These are phyloP conservation scores for Bryum argenteum DNA, from an alignment of 225 moss, liverwort and hornwort species.

Conservation along the genomic window DNA sequence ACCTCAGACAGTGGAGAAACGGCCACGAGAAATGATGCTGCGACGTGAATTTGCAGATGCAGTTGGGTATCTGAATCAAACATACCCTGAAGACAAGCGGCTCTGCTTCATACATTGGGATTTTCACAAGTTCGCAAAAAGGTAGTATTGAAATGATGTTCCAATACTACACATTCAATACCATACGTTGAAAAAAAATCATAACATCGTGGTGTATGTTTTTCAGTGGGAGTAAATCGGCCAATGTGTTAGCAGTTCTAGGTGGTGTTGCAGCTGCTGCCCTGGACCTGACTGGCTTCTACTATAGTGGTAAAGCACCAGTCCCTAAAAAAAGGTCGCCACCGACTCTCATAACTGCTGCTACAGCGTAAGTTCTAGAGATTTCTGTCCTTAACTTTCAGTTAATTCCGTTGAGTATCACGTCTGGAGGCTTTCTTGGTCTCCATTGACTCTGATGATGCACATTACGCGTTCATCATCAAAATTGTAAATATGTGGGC, in stretches of 20 bases:
- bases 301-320: constrained; percentile 81
- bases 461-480: background rate
- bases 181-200: constrained; percentile 5
- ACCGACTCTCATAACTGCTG: constrained; percentile 57
- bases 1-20: constrained; percentile 88
- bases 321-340: constrained; percentile 59
- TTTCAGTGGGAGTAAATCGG: constrained; percentile 78
- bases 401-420: background rate
- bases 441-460: background rate
- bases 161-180: background rate
- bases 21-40: constrained; percentile 98
- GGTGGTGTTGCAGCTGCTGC: constrained; percentile 88
- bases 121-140: constrained; percentile 98
- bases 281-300: constrained; percentile 89
- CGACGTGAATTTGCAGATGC: constrained; percentile 92
- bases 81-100: constrained; percentile 66
- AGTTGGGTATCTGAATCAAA: constrained; percentile 80
- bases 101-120: constrained; percentile 98
- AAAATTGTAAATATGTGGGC: background rate
- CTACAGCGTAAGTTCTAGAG: constrained; percentile 52
- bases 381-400: background rate
- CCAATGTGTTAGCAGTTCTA: constrained; percentile 88
- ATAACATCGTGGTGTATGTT: constrained; percentile 23
- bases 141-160: constrained; percentile 43
- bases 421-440: background rate